Base-by-base conservation (phyloP, 371 early-diverging fungal genomes). In the Zopfochytrium polystomum region DNA sequence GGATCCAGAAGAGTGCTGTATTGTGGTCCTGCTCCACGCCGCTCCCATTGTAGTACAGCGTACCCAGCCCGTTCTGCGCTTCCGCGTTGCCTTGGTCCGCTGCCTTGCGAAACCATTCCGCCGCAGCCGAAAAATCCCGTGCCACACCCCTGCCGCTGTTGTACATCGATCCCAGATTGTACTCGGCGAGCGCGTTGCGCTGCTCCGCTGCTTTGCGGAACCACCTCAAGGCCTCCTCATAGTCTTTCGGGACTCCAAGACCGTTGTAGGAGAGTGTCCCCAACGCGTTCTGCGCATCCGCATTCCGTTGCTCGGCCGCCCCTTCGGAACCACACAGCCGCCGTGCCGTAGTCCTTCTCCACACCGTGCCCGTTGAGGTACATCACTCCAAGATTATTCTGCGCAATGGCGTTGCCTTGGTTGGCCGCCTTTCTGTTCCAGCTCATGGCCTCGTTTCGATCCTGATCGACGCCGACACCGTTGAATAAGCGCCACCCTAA, bases 21-120 rank as follows among this genome's bases (percentile, higher is more conserved):
- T 9, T 26, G 23, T 30, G 45, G 22, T 58, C 58, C 30, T 54
- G 25, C 11, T 27, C 18, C 7, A 58, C 58, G 18, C 58, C 58
- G 18, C 20, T 5, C 9, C 58, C 58, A 13, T 58, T 30, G 23
- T 49, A 23, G 29, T 31, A 58, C 18, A 29, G 13, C 23, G 13
- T n/a, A 13, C 58, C 58, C 6, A 58, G 6, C 7, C 7, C 13
- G 43, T 23, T 55, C 25, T 43, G 20, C 50, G 55, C 13, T n/a
- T 35, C 55, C 55, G 55, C 35, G 59, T 68, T 64, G 55, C 60
- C 60, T 13, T 63, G 60, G 15, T 22, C 72, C 0, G 85, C 81
- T 1, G 90, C 89, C 32, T 80, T 78, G 26, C 76, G 55, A 31
- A 75, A 81, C 80, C 82, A 87, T 45, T 65, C 66, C 56, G 85